Evolutionary conservation across 495 filamentous ascomycete genomes (phyloP), one percentile per base, ranked within the genome.

Genomic region (Penicillium canariense): DNA sequence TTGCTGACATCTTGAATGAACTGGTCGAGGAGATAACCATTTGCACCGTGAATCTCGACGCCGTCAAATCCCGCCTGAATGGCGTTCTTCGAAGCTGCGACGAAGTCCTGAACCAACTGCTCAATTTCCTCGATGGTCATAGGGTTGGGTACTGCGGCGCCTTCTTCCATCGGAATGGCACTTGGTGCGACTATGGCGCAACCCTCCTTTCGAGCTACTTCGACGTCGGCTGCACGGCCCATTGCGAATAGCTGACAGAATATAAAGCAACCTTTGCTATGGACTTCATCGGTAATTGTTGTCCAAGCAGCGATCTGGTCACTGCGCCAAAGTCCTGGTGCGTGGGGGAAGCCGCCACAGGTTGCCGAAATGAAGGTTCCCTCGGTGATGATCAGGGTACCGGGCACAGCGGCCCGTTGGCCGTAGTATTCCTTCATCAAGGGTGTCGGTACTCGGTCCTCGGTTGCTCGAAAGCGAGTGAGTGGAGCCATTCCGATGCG

Each of bases 21-120:
- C 66, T 91, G 88, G 58, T 92, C 85, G 28, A 88, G 67, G 25
- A 92, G 71, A 54, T 89, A 91, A 7, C 87, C 88, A 56, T 92
- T 90, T 2, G 86, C 86, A 25, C 79, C 83, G 62, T 90, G 87
- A 31, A 90, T 73, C 71, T 93, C 88, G 1, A 93, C 86, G 8
- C 86, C 87, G 61, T 91, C 88, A 55, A 90, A 90, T 5, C 87
- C 88, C 7, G 87, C 88, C 23, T 64, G 68, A 10, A 90, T 74
- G 3, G 86, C 85, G 46, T 83, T 85, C 62, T 73, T 68, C 1
- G 86, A 82, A 17, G 86, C 86, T 4, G 68, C 39, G 3, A 74
- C 83, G 55, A 84, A 90, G 38, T 82, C 79, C 2, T 58, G 48
- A 12, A 89, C 76, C n/a, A 68, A 76, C 6, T 68, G 60, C 43